A percentile compares a stretch with the other conserved stretches of the same genome.
Evolutionary conservation across 345 rosid genomes (phyloP).

Genomic region (Capsella bursapastoris): DNA sequence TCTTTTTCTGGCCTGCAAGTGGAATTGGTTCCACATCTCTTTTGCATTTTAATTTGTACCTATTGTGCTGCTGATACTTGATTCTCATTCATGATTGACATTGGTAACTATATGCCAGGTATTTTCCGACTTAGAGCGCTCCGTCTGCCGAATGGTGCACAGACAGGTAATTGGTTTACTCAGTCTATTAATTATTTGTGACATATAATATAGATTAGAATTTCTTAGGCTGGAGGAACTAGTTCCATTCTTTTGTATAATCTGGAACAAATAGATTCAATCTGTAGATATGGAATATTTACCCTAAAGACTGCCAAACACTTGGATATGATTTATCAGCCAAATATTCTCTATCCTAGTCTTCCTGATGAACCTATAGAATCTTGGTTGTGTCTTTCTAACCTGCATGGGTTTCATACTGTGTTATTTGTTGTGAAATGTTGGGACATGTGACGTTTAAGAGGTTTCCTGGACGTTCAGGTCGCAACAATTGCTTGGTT

Average conservation of each 20-base stretch:
- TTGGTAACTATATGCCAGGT: slow-evolving; percentile 68
- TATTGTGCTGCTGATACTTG: slow-evolving; percentile 5
- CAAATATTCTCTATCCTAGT: neutral
- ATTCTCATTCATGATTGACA: slow-evolving; percentile 23
- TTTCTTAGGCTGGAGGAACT: slow-evolving; percentile 1
- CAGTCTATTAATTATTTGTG: neutral
- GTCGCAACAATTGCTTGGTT: slow-evolving; percentile 99
- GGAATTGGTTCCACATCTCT: slow-evolving; percentile 3
- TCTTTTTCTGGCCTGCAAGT: neutral
- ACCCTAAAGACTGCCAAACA: neutral
- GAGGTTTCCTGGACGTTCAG: slow-evolving; percentile 51
- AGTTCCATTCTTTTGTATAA: slow-evolving; percentile 10
- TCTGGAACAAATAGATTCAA: slow-evolving; percentile 5
- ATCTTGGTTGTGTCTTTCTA: slow-evolving; percentile 14
- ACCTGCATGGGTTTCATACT: neutral
- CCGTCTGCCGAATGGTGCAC: slow-evolving; percentile 95
- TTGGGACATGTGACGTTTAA: slow-evolving; percentile 2
- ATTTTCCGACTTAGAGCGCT: slow-evolving; percentile 94
- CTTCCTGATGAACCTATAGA: slow-evolving; percentile 1
- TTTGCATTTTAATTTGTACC: neutral
- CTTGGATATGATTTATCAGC: neutral
- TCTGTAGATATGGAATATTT: neutral
- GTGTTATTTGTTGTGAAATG: slow-evolving; percentile 10
- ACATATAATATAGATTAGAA: slow-evolving; percentile 23
- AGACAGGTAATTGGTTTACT: slow-evolving; percentile 63